Evolutionary conservation across 805 yeast species (phyloP).

Genomic region (Nakazawaea populi): DNA sequence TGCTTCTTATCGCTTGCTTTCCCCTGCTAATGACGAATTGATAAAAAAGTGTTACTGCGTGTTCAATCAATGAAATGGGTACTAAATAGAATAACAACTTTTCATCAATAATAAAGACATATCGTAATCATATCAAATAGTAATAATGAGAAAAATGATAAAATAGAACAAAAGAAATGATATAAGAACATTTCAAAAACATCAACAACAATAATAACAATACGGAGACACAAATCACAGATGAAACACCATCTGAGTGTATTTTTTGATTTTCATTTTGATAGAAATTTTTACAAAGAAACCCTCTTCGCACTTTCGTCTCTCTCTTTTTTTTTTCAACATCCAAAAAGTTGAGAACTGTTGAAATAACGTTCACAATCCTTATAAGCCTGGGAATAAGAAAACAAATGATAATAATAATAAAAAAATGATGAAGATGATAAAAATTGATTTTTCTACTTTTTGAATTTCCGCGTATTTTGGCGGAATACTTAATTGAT

Average conservation of each 20-base stretch:
- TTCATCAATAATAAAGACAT: slow-evolving; percentile 5
- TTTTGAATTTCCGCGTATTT: too few relatives aligned
- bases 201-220: neutral
- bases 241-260: neutral
- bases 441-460: too few relatives aligned
- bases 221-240: neutral
- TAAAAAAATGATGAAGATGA: too few relatives aligned
- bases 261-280: neutral
- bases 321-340: neutral
- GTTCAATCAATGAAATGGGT: too few relatives aligned
- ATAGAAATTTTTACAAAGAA: neutral
- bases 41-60: too few relatives aligned
- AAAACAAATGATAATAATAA: too few relatives aligned
- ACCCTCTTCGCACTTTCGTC: neutral
- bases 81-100: neutral
- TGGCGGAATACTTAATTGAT: neutral
- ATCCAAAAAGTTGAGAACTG: neutral
- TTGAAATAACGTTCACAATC: too few relatives aligned
- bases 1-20: too few relatives aligned
- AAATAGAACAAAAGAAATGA: neutral
- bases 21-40: too few relatives aligned
- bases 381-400: too few relatives aligned
- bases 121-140: slow-evolving; percentile 5
- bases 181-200: neutral
- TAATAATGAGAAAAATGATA: neutral